Percentiles rank a stretch among this genome's conserved stretches.
These are phyloP conservation scores for Teunomyces panamensis DNA, from an alignment of 805 yeast genomes.

Conservation along the genomic window DNA sequence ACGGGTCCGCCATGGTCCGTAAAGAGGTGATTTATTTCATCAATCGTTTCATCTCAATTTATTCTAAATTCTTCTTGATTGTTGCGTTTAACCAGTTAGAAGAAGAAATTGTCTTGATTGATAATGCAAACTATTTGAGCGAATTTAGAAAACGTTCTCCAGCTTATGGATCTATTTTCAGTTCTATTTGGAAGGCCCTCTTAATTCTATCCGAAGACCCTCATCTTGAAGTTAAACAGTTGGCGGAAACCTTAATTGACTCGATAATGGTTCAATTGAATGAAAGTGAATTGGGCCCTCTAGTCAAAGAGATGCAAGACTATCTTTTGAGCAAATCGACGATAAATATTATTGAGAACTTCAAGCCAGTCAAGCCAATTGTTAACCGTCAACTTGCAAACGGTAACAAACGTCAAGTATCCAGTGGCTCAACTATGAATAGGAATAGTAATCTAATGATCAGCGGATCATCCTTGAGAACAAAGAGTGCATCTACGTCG, in stretches of 20 bases:
- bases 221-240: conserved; percentile 69
- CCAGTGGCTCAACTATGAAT: conserved; percentile 21
- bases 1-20: conserved; percentile 87
- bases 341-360: conserved; percentile 36
- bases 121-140: conserved; percentile 58
- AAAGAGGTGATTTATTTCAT: conserved; percentile 79
- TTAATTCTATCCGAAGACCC: conserved; percentile 85
- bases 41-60: conserved; percentile 67
- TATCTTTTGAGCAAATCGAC: conserved; percentile 53
- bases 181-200: conserved; percentile 84
- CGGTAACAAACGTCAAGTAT: conserved; percentile 19
- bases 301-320: conserved; percentile 64
- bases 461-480: conserved; percentile 24
- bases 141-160: conserved; percentile 67
- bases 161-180: conserved; percentile 83
- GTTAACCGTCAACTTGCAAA: conserved; percentile 26
- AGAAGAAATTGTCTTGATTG: conserved; percentile 69
- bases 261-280: conserved; percentile 61
- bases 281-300: conserved; percentile 61
- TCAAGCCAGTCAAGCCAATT: conserved; percentile 40
- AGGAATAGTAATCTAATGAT: conserved; percentile 24
- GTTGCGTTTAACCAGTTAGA: conserved; percentile 83
- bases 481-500: conserved; percentile 29
- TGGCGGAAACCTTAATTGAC: conserved; percentile 75
- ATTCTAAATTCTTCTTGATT: conserved; percentile 73